Evolutionary conservation across 148 eudicot species (phyloP), one percentile per base, ranked within the genome.

Genomic region (Beta vulgaris): DNA sequence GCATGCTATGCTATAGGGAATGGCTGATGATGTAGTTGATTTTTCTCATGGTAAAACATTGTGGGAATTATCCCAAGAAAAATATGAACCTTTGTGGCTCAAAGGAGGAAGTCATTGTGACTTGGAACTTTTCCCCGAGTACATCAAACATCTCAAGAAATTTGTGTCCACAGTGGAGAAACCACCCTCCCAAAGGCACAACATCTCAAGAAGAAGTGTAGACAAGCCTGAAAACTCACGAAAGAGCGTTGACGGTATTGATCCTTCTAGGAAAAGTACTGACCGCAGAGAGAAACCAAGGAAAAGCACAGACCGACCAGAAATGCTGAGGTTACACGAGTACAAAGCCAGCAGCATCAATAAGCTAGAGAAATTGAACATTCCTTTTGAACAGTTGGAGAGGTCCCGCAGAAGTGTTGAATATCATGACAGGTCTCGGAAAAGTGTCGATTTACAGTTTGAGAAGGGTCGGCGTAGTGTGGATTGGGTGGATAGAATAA

Each of bases 1-100:
- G 32, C 65, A 44, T 73, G 77, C 62, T 78, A 21, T 78, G 81
- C 37, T 85, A 75, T 83, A 95, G 98, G 98, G 98, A 44, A 95
- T 96, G 74, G 80, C 86, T 54, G 98, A 95, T 88, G 97, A 92
- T 60, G 98, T 95, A n/a, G 98, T 95, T 28, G 96, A 95, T 78
- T 95, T 80, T 80, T 90, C 97, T 66, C 98, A 95, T 19, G 98
- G 98, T n/a, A 90, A 88, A 83, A 93, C 88, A 66, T 89, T 92
- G 31, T 90, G 95, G 89, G 97, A 89, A 73, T 75, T 90, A 51
- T 87, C 91, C 78, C 87, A 76, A 78, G 97, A 89, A 71, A 92
- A 92, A 77, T 92, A 89, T 53, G 98, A 95, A 78, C 98, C 98
- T 7, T 85, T 92, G 60, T 92, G 98, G 98, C 82, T 92, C 36